Evolutionary conservation across 495 filamentous ascomycete species (phyloP).

Genomic region (Paragyromitra xinjiangensis): DNA sequence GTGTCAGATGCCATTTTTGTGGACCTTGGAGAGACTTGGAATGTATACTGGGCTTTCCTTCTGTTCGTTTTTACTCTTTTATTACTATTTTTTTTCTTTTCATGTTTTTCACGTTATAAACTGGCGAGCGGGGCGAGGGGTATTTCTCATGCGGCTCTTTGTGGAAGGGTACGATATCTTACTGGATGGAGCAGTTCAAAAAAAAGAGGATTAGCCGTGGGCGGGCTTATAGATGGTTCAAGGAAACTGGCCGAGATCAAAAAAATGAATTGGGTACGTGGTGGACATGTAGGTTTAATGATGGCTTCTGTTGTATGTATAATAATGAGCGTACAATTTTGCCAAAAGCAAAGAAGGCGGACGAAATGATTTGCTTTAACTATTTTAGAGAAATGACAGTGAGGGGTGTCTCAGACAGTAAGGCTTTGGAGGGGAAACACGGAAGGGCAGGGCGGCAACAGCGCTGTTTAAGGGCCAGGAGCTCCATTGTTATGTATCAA

Average conservation of each 20-base stretch:
- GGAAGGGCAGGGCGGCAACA: constrained; percentile 12
- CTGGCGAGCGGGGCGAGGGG: constrained; percentile 41
- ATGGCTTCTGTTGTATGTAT: constrained; percentile 45
- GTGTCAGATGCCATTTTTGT: constrained; percentile 48
- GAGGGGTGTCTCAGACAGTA: constrained; percentile 31
- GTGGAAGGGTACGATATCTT: constrained; percentile 36
- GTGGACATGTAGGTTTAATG: constrained; percentile 31
- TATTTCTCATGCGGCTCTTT: constrained; percentile 40
- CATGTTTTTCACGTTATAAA: constrained; percentile 51
- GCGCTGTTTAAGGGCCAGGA: constrained; percentile 24
- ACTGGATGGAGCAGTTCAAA: constrained; percentile 31
- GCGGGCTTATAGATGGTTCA: constrained; percentile 49
- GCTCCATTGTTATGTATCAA: constrained; percentile 26
- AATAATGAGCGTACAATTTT: constrained; percentile 42
- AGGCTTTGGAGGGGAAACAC: constrained; percentile 5
- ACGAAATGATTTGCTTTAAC: constrained; percentile 23
- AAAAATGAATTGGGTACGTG: constrained; percentile 35
- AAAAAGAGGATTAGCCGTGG: constrained; percentile 40
- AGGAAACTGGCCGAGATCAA: constrained; percentile 17
- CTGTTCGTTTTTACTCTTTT: constrained; percentile 45
- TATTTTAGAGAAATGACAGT: constrained; percentile 18
- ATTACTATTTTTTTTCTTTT: constrained; percentile 43
- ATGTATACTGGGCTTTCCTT: constrained; percentile 42
- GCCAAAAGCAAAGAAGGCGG: constrained; percentile 25
- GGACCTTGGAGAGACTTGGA: constrained; percentile 32